Percentiles rank a stretch among this genome's conserved stretches.
These are phyloP conservation scores for Mrakia gelida DNA, from an alignment of 768 basidiomycete genomes.

Conservation along the genomic window DNA sequence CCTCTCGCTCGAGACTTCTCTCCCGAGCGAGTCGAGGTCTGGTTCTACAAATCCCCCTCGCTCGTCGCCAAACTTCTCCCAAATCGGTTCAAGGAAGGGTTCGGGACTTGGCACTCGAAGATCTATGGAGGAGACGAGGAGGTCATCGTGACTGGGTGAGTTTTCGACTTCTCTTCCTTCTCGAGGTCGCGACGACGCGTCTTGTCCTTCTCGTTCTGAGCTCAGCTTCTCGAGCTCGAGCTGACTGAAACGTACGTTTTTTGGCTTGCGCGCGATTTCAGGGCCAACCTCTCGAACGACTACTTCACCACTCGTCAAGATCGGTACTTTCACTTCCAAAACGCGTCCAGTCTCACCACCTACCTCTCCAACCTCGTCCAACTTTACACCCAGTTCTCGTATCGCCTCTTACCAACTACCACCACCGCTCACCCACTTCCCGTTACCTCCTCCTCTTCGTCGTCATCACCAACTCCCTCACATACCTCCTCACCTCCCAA, in stretches of 20 bases:
- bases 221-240: neutral
- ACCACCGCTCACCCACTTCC: conserved; percentile 35
- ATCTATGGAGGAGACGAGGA: conserved; percentile 90
- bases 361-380: conserved; percentile 79
- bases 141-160: conserved; percentile 86
- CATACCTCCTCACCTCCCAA: neutral
- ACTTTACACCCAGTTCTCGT: conserved; percentile 68
- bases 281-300: conserved; percentile 85
- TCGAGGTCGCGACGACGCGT: too few relatives aligned
- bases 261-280: conserved; percentile 42
- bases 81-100: conserved; percentile 92
- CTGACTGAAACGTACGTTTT: neutral
- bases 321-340: conserved; percentile 73
- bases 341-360: conserved; percentile 61
- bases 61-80: conserved; percentile 73
- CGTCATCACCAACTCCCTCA: conserved; percentile 34
- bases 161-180: conserved; percentile 5
- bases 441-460: neutral
- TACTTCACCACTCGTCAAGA: conserved; percentile 96
- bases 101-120: conserved; percentile 98
- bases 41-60: conserved; percentile 82
- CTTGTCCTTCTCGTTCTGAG: neutral
- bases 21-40: conserved; percentile 66
- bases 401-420: conserved; percentile 47
- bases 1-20: conserved; percentile 65